Base-by-base conservation (phyloP, 805 yeast genomes). In the Pichia eremophila region DNA sequence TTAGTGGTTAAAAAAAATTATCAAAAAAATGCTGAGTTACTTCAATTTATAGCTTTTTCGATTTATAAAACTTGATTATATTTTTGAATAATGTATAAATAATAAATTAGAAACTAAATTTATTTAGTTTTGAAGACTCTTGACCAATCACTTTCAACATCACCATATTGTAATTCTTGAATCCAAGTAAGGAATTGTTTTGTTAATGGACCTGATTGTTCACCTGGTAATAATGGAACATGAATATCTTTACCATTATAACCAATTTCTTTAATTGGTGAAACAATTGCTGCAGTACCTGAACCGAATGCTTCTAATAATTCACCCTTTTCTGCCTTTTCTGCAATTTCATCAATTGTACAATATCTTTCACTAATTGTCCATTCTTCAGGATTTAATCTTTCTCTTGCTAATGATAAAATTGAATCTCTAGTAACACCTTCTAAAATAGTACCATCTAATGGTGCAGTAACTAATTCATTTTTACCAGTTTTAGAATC, bases 211-310 rank as follows among this genome's bases (percentile, higher is more conserved):
- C 95, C 95, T 43, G 74, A 72, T 63, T 88, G 83, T 64, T 84
- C 80, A 51, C 95, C 96, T 48, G 76, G 79, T 50, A 81, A 78
- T 54, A 87, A 67, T 51, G 98, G 98, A 43, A 91, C 91, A 6
- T 69, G 54, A 56, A 91, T 87, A 51, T 75, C 77, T 60, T 80
- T 65, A 45, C 83, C 95, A 50, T 76, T 72, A 80, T 81, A 91
- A 49, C 89, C 90, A 61, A 91, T 87, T 59, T 77, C 85, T 67
- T 84, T 81, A 62, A 91, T 88, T 57, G 98, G 98, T 36, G 95
- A 81, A 41, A 93, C 98, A 61, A 91, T 81, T 40, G 97, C 98
- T 51, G 99, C 98, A 48, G 99, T 91, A 61, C 99, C 99, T 19
- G 96, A 73, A 57, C 98, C 98, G 60, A 91, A 91, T 19, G 96